phyloP scores from a whole-genome alignment of 2,329 filamentous ascomycete species.

The Coniochaeta ligniaria region DNA sequence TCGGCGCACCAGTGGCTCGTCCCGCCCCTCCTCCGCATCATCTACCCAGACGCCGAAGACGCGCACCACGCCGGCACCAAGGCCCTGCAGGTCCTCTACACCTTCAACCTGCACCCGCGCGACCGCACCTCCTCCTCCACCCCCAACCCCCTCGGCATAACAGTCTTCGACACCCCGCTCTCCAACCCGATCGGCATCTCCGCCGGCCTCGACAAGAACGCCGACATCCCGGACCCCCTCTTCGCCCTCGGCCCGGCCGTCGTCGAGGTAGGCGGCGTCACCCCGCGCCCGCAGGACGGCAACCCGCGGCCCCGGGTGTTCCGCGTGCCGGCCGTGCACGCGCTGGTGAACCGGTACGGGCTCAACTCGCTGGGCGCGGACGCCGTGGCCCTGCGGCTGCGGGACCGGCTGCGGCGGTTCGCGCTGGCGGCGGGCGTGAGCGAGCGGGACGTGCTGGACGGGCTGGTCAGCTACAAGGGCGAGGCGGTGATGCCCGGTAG shows the following conservation, averaged over 20 bases:
- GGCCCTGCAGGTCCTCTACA: conserved; percentile 64
- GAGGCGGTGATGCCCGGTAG: conserved; percentile 68
- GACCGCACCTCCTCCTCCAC: conserved; percentile 53
- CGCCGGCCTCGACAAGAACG: conserved; percentile 93
- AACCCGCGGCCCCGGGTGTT: conserved; percentile 88
- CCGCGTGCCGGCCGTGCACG: conserved; percentile 73
- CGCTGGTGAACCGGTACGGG: conserved; percentile 91
- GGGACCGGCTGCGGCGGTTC: conserved; percentile 70
- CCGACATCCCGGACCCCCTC: conserved; percentile 76
- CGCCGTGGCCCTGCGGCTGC: conserved; percentile 70
- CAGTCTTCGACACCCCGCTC: conserved; percentile 69
- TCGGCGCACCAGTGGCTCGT: conserved; percentile 62
- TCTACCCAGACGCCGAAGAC: conserved; percentile 76
- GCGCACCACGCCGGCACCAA: conserved; percentile 78
- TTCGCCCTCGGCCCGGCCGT: conserved; percentile 79
- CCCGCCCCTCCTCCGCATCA: conserved; percentile 56
- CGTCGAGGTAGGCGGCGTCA: conserved; percentile 89
- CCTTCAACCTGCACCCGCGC: conserved; percentile 69
- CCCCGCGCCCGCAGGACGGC: conserved; percentile 77
- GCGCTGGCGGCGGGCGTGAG: conserved; percentile 64
- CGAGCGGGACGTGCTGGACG: conserved; percentile 69
- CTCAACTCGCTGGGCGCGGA: conserved; percentile 90
- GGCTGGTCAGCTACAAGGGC: conserved; percentile 32
- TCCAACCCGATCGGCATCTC: conserved; percentile 88
- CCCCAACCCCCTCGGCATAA: conserved; percentile 29